Conservation (phyloP, 441 rosid genomes). For the Gossypium davidsonii region DNA sequence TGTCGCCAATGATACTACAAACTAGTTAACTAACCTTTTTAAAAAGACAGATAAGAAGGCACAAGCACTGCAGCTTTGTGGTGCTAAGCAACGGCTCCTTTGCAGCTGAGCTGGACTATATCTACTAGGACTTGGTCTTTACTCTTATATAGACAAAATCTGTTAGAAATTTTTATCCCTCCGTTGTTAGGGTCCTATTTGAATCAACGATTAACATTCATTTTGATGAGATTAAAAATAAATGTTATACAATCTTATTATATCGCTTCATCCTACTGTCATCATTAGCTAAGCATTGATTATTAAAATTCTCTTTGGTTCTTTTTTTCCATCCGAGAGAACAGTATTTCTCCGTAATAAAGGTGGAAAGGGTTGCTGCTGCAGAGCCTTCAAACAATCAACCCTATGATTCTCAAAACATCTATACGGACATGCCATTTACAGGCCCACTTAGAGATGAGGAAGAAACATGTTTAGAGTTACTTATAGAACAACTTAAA, state of each 20-base stretch:
- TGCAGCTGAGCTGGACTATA: neutral
- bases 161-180: neutral
- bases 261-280: neutral
- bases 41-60: slow-evolving; percentile 4
- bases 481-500: slow-evolving; percentile 47
- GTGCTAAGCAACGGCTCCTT: slow-evolving; percentile 3
- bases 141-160: slow-evolving; percentile 3
- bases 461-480: slow-evolving; percentile 48
- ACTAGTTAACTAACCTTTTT: neutral
- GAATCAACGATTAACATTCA: too few species aligned
- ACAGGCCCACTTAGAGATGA: slow-evolving; percentile 38
- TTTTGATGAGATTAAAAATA: too few species aligned
- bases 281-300: neutral
- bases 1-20: neutral
- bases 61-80: slow-evolving; percentile 3
- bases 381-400: neutral
- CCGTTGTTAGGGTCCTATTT: neutral
- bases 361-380: slow-evolving; percentile 11
- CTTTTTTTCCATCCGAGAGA: neutral
- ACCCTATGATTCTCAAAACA: neutral
- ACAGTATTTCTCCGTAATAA: slow-evolving; percentile 49
- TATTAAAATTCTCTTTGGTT: slow-evolving; percentile 1
- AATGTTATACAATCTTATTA: neutral
- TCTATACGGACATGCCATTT: neutral
- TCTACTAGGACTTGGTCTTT: neutral